Conservation (phyloP, 805 yeast species). For the Candida manassasensis region DNA sequence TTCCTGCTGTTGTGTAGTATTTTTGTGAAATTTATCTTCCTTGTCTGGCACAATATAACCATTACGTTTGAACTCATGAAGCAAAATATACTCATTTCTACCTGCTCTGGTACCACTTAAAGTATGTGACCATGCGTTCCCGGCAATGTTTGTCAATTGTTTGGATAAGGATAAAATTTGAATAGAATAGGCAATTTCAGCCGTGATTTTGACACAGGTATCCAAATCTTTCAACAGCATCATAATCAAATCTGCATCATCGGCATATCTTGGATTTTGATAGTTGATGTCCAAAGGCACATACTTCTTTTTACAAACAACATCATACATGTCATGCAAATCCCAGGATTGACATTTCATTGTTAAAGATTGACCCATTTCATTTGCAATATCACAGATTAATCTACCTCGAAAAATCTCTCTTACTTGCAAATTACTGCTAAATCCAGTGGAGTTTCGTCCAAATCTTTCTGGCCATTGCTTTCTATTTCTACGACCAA, state of each 20-base stretch:
- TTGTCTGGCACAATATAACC: constrained; percentile 88
- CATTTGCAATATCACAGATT: constrained; percentile 89
- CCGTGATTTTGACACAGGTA: constrained; percentile 61
- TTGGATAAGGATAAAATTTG: constrained; percentile 87
- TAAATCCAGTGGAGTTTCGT: constrained; percentile 39
- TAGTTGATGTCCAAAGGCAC: constrained; percentile 68
- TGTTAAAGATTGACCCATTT: constrained; percentile 89
- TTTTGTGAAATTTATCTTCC: constrained; percentile 41
- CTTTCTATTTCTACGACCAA: constrained; percentile 78
- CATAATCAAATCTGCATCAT: constrained; percentile 61
- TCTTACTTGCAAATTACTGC: constrained; percentile 52
- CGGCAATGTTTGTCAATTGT: constrained; percentile 89
- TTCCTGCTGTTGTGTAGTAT: constrained; percentile 31
- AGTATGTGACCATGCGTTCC: constrained; percentile 96
- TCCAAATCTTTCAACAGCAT: constrained; percentile 70
- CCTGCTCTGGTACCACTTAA: constrained; percentile 94
- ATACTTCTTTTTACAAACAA: constrained; percentile 64
- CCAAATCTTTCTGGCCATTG: constrained; percentile 76
- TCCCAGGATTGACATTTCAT: constrained; percentile 94
- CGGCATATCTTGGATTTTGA: constrained; percentile 58
- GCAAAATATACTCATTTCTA: constrained; percentile 85
- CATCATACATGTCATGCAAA: constrained; percentile 81
- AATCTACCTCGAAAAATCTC: constrained; percentile 82
- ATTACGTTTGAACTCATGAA: constrained; percentile 83
- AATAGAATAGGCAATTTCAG: constrained; percentile 72